Evolutionary conservation across 1,139 yeast species (phyloP), one percentile per base, ranked within the genome.

Genomic region (Blastobotrys apis): DNA sequence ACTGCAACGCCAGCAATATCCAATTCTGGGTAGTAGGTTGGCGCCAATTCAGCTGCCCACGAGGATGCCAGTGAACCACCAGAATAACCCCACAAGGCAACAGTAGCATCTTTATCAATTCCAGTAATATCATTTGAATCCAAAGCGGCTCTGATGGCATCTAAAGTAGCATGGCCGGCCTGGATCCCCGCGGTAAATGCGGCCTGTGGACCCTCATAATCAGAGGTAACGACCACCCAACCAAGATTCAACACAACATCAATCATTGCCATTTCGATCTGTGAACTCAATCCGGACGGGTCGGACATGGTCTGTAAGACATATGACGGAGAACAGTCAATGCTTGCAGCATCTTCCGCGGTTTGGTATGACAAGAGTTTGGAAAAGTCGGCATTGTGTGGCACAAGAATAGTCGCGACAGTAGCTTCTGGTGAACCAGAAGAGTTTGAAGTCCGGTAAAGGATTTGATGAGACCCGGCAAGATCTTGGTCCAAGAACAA

Each of bases 31-130:
- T 64, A 62, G 37, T 62, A 63, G n/a, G 47, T 23, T 2, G 44
- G 46, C 33, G 54, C 58, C 26, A 61, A 46, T 48, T 60, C 61
- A 5, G 59, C 58, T 10, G 65, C 65, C 62, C 62, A 58, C 19
- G 59, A 65, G 15, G 62, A 37, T 4, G 66, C 63, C 20, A 54
- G 41, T 3, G 60, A 53, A 16, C 63, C 66, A 5, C 64, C 64
- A n/a, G 64, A 59, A 51, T 59, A 62, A 6, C 66, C 66, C 57
- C 51, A 50, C 37, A 50, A 32, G 15, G 49, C 54, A 22, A 47
- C 47, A 20, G 41, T 40, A 5, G 54, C 48, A 23, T 53, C 44
- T 9, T 44, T 10, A 4, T 44, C 32, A 17, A 56, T 45, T 4
- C 57, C 56, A 17, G 48, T 44, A 33, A 44, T 33, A 22, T 45